Conservation (phyloP, 805 yeast genomes). For the Schizosaccharomyces octosporus region DNA sequence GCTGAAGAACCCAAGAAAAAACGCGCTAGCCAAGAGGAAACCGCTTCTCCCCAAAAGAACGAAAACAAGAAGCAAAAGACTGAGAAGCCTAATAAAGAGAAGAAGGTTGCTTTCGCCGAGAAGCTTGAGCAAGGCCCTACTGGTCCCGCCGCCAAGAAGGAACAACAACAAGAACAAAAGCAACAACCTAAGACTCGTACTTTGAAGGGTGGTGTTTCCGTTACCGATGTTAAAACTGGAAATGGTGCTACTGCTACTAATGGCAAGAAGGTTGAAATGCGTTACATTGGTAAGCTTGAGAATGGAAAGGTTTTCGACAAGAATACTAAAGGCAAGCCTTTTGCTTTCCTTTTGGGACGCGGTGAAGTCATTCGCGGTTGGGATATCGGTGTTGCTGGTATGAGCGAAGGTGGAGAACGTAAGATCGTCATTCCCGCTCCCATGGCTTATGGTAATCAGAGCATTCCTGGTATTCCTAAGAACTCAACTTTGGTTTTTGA, state of each 20-base stretch:
- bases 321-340: slow-evolving; percentile 93
- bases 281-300: slow-evolving; percentile 92
- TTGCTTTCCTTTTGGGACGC: slow-evolving; percentile 68
- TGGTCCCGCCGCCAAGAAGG: slow-evolving; percentile 8
- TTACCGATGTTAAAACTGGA: slow-evolving; percentile 82
- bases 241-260: slow-evolving; percentile 68
- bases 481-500: slow-evolving; percentile 92
- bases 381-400: slow-evolving; percentile 96
- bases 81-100: slow-evolving; percentile 12
- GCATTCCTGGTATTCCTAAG: slow-evolving; percentile 87
- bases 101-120: slow-evolving; percentile 30
- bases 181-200: slow-evolving; percentile 24
- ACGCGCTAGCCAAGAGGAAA: slow-evolving; percentile 12
- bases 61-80: slow-evolving; percentile 8
- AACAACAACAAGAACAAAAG: background rate
- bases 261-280: slow-evolving; percentile 79
- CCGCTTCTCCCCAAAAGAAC: background rate
- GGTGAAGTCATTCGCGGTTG: slow-evolving; percentile 90
- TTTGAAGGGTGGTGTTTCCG: slow-evolving; percentile 72
- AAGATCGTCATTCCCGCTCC: slow-evolving; percentile 87
- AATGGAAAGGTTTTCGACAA: slow-evolving; percentile 93
- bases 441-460: slow-evolving; percentile 83
- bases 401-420: slow-evolving; percentile 98
- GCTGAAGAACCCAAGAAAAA: slow-evolving; percentile 9
- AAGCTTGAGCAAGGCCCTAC: slow-evolving; percentile 47